A percentile compares a stretch with the other conserved stretches of the same genome.
phyloP scores from a whole-genome alignment of 306 rosid species.

The Prosopis cineraria region DNA sequence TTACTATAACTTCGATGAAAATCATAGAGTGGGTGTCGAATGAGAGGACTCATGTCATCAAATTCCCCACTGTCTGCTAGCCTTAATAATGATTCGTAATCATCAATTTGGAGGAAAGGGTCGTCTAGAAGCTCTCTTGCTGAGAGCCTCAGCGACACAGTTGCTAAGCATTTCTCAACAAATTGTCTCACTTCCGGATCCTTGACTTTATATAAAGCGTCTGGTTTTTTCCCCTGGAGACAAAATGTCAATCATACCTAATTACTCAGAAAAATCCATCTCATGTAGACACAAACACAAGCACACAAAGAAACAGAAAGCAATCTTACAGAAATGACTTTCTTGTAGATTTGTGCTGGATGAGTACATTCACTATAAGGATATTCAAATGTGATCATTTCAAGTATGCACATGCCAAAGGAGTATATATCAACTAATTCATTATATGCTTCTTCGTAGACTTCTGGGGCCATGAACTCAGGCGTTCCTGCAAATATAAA shows the following conservation, averaged over 20 bases:
- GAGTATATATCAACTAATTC: constrained; percentile 96
- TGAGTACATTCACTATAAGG: constrained; percentile 95
- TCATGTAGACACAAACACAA: background rate
- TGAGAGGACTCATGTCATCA: constrained; percentile 46
- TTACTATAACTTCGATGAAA: constrained; percentile 45
- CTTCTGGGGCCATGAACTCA: constrained; percentile 99
- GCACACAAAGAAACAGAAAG: constrained; percentile 28
- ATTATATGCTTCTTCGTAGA: constrained; percentile 86
- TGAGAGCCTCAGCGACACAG: constrained; percentile 73
- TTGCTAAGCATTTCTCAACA: constrained; percentile 90
- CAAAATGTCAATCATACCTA: constrained; percentile 36
- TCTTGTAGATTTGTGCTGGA: constrained; percentile 97
- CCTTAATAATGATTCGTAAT: constrained; percentile 59
- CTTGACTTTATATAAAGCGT: constrained; percentile 80
- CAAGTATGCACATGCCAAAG: constrained; percentile 95
- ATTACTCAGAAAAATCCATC: constrained; percentile 20
- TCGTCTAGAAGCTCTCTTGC: constrained; percentile 89
- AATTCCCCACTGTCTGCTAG: constrained; percentile 40
- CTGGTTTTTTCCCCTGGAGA: constrained; percentile 87
- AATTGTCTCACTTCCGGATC: constrained; percentile 80
- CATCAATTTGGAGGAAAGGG: constrained; percentile 72
- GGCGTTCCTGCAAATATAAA: constrained; percentile 72
- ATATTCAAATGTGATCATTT: constrained; percentile 94
- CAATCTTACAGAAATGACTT: constrained; percentile 87
- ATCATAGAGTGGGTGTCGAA: constrained; percentile 54